Evolutionary conservation across 768 basidiomycete genomes (phyloP), one percentile per base, ranked within the genome.

Genomic region (Lanmaoa rubissima): DNA sequence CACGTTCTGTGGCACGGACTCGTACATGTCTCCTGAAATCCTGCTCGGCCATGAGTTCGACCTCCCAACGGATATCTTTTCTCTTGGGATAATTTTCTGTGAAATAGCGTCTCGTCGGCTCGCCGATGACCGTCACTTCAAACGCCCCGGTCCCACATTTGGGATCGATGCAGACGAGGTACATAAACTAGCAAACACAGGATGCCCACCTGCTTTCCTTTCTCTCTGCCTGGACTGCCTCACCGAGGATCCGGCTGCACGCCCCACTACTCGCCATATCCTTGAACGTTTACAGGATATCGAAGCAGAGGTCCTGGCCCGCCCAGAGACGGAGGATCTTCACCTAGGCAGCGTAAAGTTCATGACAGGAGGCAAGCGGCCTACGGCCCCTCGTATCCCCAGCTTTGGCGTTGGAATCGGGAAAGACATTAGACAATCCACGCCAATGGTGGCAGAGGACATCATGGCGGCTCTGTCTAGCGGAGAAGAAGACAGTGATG

Each of bases 1-100:
- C 43, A 93, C 91, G 0, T 92, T 92, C 72, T 90, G 87, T 58
- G 90, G 90, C n/a, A 92, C 90, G 3, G 89, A 92, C 65, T 90
- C 92, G 6, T 96, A 97, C 75, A 98, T 98, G 96, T 93, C 91
- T 3, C 96, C 96, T 0, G 96, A 98, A 70, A 97, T 98, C 62
- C 77, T 96, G 1, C 78, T 92, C 11, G 94, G 95, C 24, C 83
- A 88, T 50, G 90, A 94, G 66, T 99, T 99, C 62, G 91, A 92
- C 69, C 82, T 98, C 6, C 87, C 92, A 4, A 97, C 96, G 7
- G 96, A 99, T 67, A 86, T 97, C 1, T 98, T 94, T 72, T 95
- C 94, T 6, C 82, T 98, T 11, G 95, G 93, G 0, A 83, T 96
- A 65, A 93, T 94, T 58, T 89, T 97, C 67, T 92, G 92, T 65